Base-by-base conservation (phyloP, 768 basidiomycete species). In the Boletus sensibilis region DNA sequence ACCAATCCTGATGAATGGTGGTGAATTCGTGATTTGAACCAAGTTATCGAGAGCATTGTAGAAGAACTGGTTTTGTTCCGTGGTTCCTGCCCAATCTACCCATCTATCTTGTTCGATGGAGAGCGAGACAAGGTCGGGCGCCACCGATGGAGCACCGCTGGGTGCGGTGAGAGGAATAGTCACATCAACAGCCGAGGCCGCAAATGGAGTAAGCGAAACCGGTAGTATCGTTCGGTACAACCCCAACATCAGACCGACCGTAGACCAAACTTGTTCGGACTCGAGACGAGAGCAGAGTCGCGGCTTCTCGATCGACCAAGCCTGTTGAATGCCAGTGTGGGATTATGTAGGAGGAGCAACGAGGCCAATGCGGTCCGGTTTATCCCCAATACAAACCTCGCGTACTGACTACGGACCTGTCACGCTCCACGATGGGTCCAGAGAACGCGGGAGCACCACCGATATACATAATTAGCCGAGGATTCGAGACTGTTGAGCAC, bases 41-140 rank as follows among this genome's bases (percentile, higher is more conserved):
- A 86, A 65, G 67, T 86, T 86, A 50, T 80, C 72, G 48, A 89
- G 74, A 4, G 80, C 78, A 55, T 83, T 86, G 72, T 76, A 77
- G 58, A 85, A 81, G 69, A 87, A 88, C 18, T 77, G 55, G 62
- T 89, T 88, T 34, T 73, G 74, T 3, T 76, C 69, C 7, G 62
- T 55, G 11, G 75, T 76, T 14, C 88, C 87, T 12, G 72, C 72
- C 87, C 87, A 90, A 57, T 87, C 86, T 11, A 76, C 73, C 86
- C 86, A 88, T 33, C 83, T 75, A 60, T 89, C 87, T 68, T 86
- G 82, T 62, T 88, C 88, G 51, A 88, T 80, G 31, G 86, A 88
- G 60, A 88, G 80, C 0, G 84, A 85, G 27, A 88, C 60, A 13
- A 86, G 70, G 12, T 80, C 79, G 8, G 76, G 75, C 9, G 74